Conservation (phyloP, 1,284 basidiomycete genomes). For the Cronartium quercuum region DNA sequence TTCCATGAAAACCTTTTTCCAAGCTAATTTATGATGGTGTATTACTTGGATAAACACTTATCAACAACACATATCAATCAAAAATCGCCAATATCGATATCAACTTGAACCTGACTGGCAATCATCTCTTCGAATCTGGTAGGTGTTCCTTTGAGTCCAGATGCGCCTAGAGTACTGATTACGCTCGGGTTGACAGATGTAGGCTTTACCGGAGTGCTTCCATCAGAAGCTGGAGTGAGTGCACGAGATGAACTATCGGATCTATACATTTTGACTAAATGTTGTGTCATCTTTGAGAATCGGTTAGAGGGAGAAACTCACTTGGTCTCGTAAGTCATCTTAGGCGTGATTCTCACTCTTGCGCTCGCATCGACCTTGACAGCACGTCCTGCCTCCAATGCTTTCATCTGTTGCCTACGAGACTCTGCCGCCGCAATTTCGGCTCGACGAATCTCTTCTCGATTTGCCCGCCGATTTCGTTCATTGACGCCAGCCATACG, state of each 20-base stretch:
- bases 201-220: neutral
- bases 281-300: neutral
- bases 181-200: constrained; percentile 1
- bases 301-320: neutral
- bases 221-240: neutral
- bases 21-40: too few relatives aligned
- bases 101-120: constrained; percentile 22
- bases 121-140: constrained; percentile 36
- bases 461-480: constrained; percentile 72
- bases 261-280: neutral
- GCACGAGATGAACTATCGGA: neutral
- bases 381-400: constrained; percentile 2
- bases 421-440: constrained; percentile 59
- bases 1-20: too few relatives aligned
- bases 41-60: too few relatives aligned
- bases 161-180: neutral
- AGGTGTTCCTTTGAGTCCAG: constrained; percentile 1
- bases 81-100: constrained; percentile 33
- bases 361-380: constrained; percentile 23
- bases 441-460: constrained; percentile 68
- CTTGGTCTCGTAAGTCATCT: constrained; percentile 26
- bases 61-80: neutral
- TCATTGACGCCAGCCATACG: constrained; percentile 63
- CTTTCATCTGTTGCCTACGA: constrained; percentile 58
- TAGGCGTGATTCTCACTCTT: constrained; percentile 23